phyloP scores from a whole-genome alignment of 2,329 filamentous ascomycete species.

The Sporothrix humicola region DNA sequence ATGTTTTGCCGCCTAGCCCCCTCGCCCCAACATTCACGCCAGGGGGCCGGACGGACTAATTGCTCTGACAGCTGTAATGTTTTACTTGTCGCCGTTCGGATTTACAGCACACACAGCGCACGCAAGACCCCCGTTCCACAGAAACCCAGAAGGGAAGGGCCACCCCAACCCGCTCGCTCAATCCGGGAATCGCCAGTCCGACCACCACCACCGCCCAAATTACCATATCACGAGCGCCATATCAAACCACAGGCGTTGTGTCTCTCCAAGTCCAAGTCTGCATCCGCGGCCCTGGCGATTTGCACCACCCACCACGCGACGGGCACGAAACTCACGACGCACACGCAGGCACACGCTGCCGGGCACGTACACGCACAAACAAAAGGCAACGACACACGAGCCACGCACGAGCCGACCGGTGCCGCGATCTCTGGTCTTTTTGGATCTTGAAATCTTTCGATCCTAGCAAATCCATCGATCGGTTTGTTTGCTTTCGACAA shows the following conservation, averaged over 20 bases:
- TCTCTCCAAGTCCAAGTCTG: slow-evolving; percentile 16
- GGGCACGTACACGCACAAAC: slow-evolving; percentile 8
- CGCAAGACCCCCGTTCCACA: slow-evolving; percentile 5
- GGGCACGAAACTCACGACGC: slow-evolving; percentile 19
- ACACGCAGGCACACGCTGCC: slow-evolving; percentile 21
- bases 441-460: background rate
- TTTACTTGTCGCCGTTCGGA: slow-evolving; percentile 1
- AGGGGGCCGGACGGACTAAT: background rate
- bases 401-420: slow-evolving; percentile 3
- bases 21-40: background rate
- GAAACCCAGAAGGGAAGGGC: background rate
- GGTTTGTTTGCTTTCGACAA: background rate
- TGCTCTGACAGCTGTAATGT: background rate
- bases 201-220: slow-evolving; percentile 13
- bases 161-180: background rate
- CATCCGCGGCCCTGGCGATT: slow-evolving; percentile 27
- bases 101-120: slow-evolving; percentile 13
- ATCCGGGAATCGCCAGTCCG: slow-evolving; percentile 29
- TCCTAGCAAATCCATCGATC: background rate
- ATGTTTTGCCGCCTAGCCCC: background rate
- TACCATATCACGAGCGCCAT: slow-evolving; percentile 22
- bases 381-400: background rate
- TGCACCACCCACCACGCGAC: slow-evolving; percentile 26
- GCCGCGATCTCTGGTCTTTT: background rate
- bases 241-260: background rate